Percentiles rank a stretch among this genome's conserved stretches.
Conservation (phyloP, 2,329 filamentous ascomycete genomes). For the Phyllosticta paracitricarpa region DNA sequence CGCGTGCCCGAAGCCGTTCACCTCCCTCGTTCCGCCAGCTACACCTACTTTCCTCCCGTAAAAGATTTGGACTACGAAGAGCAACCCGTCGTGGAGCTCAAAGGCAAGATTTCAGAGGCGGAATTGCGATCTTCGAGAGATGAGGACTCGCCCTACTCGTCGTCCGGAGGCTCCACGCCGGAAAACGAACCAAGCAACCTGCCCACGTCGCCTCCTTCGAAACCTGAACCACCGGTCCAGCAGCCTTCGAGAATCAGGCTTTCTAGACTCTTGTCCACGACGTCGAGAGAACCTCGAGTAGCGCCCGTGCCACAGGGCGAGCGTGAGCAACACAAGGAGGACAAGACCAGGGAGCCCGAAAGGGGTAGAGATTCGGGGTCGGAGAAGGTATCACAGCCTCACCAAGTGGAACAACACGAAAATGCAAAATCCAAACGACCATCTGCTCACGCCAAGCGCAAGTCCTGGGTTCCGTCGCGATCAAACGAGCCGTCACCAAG, state of each 20-base stretch:
- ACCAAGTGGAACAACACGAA: background rate
- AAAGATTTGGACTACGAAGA: conserved; percentile 25
- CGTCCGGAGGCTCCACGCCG: conserved; percentile 36
- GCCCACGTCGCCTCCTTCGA: conserved; percentile 12
- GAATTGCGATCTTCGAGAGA: conserved; percentile 18
- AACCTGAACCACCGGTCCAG: background rate
- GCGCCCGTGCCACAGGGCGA: background rate
- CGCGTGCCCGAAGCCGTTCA: conserved; percentile 18
- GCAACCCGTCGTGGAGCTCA: conserved; percentile 19
- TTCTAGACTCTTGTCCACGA: conserved; percentile 3
- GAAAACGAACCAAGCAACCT: conserved; percentile 27
- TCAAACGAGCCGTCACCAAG: conserved; percentile 18
- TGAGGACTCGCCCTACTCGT: conserved; percentile 28
- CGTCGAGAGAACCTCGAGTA: background rate
- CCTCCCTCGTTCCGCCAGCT: conserved; percentile 30
- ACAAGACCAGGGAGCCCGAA: conserved; percentile 2
- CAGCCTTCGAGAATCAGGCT: conserved; percentile 22
- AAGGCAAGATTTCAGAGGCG: conserved; percentile 23
- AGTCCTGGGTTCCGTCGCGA: conserved; percentile 14
- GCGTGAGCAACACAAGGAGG: background rate
- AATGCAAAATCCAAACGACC: background rate
- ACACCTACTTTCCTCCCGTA: conserved; percentile 31
- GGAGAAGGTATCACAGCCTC: background rate
- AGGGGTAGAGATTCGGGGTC: background rate
- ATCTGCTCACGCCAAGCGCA: conserved; percentile 2